Percentiles rank a stretch among this genome's conserved stretches.
phyloP scores from a whole-genome alignment of 129 eudicot genomes.

The Sambucus nigra region DNA sequence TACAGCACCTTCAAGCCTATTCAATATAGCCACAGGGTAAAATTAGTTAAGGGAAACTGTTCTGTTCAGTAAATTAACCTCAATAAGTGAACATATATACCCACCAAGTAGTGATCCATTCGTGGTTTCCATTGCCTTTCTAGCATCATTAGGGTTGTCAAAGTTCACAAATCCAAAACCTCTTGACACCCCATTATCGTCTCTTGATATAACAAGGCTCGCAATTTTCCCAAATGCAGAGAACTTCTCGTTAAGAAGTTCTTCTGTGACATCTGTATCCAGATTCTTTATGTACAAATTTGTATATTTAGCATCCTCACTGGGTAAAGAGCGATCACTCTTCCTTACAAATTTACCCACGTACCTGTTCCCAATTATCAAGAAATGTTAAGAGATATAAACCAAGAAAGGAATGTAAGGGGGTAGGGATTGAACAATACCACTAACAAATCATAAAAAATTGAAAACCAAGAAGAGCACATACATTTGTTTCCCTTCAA shows the following conservation, averaged over 20 bases:
- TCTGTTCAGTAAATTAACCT: background rate
- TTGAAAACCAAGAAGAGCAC: slow-evolving; percentile 3
- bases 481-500: slow-evolving; percentile 78
- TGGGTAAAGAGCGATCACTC: slow-evolving; percentile 46
- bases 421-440: no score
- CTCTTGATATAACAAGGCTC: slow-evolving; percentile 57
- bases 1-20: slow-evolving; percentile 66
- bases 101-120: slow-evolving; percentile 65
- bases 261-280: slow-evolving; percentile 51
- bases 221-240: slow-evolving; percentile 61
- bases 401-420: background rate
- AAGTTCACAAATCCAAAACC: slow-evolving; percentile 91
- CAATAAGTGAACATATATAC: slow-evolving; percentile 10
- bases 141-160: slow-evolving; percentile 69
- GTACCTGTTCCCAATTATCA: slow-evolving; percentile 28
- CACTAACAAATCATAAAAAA: background rate
- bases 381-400: background rate
- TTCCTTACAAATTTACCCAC: slow-evolving; percentile 69
- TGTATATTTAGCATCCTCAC: slow-evolving; percentile 44
- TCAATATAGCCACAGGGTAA: slow-evolving; percentile 7
- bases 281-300: slow-evolving; percentile 82
- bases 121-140: slow-evolving; percentile 51
- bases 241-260: slow-evolving; percentile 45
- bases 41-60: background rate
- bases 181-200: slow-evolving; percentile 60